A percentile compares a stretch with the other conserved stretches of the same genome.
These are phyloP conservation scores for Hygrophila difformis DNA, from an alignment of 257 asterid genomes.

Conservation along the genomic window DNA sequence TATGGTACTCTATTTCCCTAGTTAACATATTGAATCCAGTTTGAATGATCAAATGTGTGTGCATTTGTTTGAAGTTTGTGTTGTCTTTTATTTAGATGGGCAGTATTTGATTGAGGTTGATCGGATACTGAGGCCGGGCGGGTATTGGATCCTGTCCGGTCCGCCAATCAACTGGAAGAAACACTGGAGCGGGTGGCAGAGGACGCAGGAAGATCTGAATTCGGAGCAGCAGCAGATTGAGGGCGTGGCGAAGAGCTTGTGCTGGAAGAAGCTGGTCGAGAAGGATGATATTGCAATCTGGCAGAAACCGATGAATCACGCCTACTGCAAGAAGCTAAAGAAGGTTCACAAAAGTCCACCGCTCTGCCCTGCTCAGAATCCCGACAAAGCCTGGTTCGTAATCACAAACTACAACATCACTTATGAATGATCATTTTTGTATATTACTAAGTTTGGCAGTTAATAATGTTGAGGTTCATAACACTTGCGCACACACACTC, in stretches of 20 bases:
- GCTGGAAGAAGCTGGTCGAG: constrained; percentile 82
- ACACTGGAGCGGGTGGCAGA: constrained; percentile 76
- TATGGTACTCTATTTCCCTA: constrained; percentile 40
- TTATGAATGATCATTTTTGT: no score
- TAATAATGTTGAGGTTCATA: no score
- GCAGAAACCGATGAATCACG: constrained; percentile 75
- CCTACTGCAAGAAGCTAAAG: constrained; percentile 26
- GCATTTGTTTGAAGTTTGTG: no score
- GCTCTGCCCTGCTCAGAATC: constrained; percentile 40
- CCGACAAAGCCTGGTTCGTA: constrained; percentile 66
- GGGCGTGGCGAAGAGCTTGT: constrained; percentile 48
- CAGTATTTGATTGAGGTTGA: constrained; percentile 74
- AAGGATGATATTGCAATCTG: constrained; percentile 72
- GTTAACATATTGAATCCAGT: no score
- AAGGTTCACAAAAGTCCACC: constrained; percentile 26
- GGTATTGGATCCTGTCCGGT: constrained; percentile 89
- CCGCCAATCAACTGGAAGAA: constrained; percentile 86
- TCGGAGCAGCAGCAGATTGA: constrained; percentile 72
- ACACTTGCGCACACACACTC: no score
- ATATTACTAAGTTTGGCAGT: no score
- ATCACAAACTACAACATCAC: neutral
- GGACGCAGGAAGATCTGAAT: constrained; percentile 60
- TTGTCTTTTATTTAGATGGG: constrained; percentile 37
- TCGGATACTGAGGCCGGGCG: constrained; percentile 74
- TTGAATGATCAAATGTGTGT: no score